Conservation (phyloP, 495 filamentous ascomycete species). For the Aspergillus wentii region DNA sequence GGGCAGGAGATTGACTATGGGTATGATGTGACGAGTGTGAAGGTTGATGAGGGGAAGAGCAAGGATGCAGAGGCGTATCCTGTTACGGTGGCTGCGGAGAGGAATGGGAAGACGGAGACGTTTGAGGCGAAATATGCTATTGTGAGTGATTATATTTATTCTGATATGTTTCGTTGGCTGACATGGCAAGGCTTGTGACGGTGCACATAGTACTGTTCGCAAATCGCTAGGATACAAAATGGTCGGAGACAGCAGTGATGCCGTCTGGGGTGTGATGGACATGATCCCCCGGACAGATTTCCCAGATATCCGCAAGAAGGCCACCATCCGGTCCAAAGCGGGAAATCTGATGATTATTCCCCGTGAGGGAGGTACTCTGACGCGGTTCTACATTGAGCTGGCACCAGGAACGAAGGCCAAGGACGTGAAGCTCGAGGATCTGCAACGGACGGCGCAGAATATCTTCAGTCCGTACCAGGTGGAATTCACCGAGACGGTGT, state of each 20-base stretch:
- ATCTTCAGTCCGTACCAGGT: slow-evolving; percentile 56
- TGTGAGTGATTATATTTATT: slow-evolving; percentile 35
- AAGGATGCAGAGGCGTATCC: slow-evolving; percentile 43
- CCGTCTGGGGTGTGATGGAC: slow-evolving; percentile 83
- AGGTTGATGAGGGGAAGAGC: slow-evolving; percentile 40
- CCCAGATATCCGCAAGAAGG: slow-evolving; percentile 73
- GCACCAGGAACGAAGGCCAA: slow-evolving; percentile 43
- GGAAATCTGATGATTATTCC: slow-evolving; percentile 71
- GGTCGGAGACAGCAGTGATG: slow-evolving; percentile 69
- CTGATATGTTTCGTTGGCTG: not conserved
- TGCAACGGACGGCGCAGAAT: slow-evolving; percentile 51
- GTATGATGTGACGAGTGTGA: slow-evolving; percentile 48
- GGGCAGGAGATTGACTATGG: slow-evolving; percentile 56
- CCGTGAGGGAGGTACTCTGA: slow-evolving; percentile 57
- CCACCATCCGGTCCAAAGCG: slow-evolving; percentile 54
- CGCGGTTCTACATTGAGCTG: slow-evolving; percentile 69
- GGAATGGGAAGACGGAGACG: slow-evolving; percentile 44
- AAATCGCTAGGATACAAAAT: slow-evolving; percentile 64
- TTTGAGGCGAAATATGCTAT: slow-evolving; percentile 66
- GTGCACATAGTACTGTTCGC: slow-evolving; percentile 67
- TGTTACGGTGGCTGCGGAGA: slow-evolving; percentile 48
- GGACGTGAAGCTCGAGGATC: slow-evolving; percentile 42
- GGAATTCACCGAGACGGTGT: slow-evolving; percentile 45
- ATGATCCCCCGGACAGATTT: slow-evolving; percentile 70
- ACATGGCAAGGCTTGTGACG: slow-evolving; percentile 61